These are phyloP conservation scores for Metarhizium humberi DNA, from an alignment of 2,329 filamentous ascomycete species.

Conservation along the genomic window DNA sequence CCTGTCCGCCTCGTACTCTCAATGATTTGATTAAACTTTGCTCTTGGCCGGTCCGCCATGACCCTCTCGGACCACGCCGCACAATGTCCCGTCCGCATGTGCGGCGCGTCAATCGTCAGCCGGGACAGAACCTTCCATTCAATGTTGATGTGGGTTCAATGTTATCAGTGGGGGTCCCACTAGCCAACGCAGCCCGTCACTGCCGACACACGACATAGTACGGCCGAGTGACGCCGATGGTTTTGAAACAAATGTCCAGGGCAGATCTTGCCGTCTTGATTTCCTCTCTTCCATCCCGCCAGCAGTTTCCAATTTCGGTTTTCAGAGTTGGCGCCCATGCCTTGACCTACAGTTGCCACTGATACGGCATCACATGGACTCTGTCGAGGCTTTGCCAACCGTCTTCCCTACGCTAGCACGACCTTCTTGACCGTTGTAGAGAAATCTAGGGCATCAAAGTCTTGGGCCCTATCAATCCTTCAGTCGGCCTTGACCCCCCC, in stretches of 20 bases:
- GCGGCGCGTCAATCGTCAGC: not conserved
- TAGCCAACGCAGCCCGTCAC: slow-evolving; percentile 18
- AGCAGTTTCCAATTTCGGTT: not conserved
- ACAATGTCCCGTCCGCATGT: not conserved
- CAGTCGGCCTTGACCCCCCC: not conserved
- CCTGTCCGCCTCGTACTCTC: not conserved
- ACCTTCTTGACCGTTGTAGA: not conserved
- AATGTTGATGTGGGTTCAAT: slow-evolving; percentile 8
- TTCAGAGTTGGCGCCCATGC: not conserved
- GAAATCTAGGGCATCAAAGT: not conserved
- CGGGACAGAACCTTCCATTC: slow-evolving; percentile 2
- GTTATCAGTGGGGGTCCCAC: slow-evolving; percentile 21
- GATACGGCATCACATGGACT: not conserved
- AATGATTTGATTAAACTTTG: not conserved
- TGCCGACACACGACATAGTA: slow-evolving; percentile 22
- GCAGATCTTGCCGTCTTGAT: not conserved
- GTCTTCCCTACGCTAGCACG: not conserved
- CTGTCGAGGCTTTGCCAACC: not conserved
- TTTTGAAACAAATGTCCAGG: slow-evolving; percentile 18
- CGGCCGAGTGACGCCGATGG: slow-evolving; percentile 28
- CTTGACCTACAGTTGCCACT: slow-evolving; percentile 9
- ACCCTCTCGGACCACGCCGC: not conserved
- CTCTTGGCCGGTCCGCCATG: not conserved
- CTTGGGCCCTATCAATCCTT: not conserved
- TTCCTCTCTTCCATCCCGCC: not conserved